phyloP scores from a whole-genome alignment of 805 yeast species.

The Scheffersomyces amazonensis region DNA sequence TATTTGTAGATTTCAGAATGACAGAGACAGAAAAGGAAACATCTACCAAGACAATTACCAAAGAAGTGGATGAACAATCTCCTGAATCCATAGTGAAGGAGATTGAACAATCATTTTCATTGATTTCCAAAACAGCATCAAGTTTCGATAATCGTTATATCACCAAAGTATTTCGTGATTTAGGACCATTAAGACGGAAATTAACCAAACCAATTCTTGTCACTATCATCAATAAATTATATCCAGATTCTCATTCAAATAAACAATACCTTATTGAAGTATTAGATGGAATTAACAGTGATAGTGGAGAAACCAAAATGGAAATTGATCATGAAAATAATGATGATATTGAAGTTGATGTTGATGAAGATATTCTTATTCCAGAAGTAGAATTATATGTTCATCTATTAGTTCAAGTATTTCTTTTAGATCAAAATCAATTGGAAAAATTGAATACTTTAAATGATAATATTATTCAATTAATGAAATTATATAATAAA shows the following conservation, averaged over 20 bases:
- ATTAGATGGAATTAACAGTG: conserved; percentile 18
- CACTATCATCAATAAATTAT: conserved; percentile 51
- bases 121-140: conserved; percentile 59
- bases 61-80: conserved; percentile 4
- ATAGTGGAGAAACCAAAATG: conserved; percentile 18
- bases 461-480: conserved; percentile 48
- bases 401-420: conserved; percentile 76
- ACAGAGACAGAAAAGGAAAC: conserved; percentile 4
- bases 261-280: conserved; percentile 34
- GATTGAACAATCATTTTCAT: conserved; percentile 42
- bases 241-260: conserved; percentile 49
- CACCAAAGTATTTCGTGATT: conserved; percentile 79
- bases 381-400: conserved; percentile 82
- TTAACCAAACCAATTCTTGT: conserved; percentile 51
- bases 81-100: conserved; percentile 23
- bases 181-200: conserved; percentile 69
- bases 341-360: conserved; percentile 18
- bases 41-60: neutral
- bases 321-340: conserved; percentile 16
- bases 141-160: conserved; percentile 85
- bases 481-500: conserved; percentile 66
- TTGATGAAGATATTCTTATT: conserved; percentile 16
- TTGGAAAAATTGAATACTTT: conserved; percentile 49
- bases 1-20: conserved; percentile 6
- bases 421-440: conserved; percentile 61